Base-by-base conservation (phyloP, 768 basidiomycete genomes). In the Pilatotrama ljubarskyi region DNA sequence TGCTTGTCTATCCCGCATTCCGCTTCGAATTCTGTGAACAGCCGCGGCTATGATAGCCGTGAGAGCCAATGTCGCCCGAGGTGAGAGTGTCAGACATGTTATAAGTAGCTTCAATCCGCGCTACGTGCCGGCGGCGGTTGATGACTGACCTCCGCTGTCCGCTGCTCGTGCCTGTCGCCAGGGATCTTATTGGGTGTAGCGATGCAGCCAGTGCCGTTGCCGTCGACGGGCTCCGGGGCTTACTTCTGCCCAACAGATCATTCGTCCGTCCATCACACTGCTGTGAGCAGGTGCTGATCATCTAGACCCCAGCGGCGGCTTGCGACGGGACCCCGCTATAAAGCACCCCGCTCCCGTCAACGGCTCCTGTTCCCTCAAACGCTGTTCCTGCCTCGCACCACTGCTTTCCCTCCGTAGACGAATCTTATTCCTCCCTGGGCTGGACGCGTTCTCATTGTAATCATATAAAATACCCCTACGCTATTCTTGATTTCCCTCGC, bases 241-340 rank as follows among this genome's bases (percentile, higher is more conserved):
- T 40, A 48, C 37, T 48, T 47, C 37, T 53, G 25, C 46, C 29
- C 58, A 59, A 42, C 43, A 46, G 18, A 52, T 53, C 58, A 59
- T 53, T 59, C 51, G 29, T 49, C 50, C 51, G 47, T 42, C 25
- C 51, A 54, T 59, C 58, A 59, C 36, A 32, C 43, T 15, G 41
- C 51, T 20, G 51, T 20, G 57, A 43, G 43, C 51, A 59, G 58
- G 37, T 54, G 52, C 58, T 59, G 58, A 59, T 59, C 58, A 48
- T 59, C 58, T 54, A 42, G 58, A 25, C 40, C 37, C 29, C 29
- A 32, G 29, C 29, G 29, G 29, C 51, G 51, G 18, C 29, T 18
- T 53, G 47, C 20, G 41, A 22, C 18, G n/a, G 55, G 13, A 50
- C 47, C 51, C 37, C 25, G 32, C 41, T 57, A 62, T 62, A 62